Evolutionary conservation across 495 filamentous ascomycete species (phyloP), one percentile per base, ranked within the genome.

Genomic region (Emericellopsis terricola): DNA sequence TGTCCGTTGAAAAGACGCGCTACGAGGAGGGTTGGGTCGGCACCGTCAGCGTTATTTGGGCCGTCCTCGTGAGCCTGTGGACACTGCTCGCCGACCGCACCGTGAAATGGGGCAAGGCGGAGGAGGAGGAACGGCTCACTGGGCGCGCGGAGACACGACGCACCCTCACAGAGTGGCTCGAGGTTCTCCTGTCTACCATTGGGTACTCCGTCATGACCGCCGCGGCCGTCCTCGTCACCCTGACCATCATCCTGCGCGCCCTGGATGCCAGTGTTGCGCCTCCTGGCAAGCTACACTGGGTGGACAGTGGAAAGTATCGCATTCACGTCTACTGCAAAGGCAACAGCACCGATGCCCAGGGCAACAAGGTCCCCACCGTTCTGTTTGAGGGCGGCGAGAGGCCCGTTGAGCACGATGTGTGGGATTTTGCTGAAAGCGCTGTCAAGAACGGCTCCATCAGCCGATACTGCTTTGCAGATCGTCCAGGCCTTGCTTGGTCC

Each of bases 401-500:
- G 4, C 73, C 89, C 0, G 73, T 79, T n/a, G 81, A 93, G 53
- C 57, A 71, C 44, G 65, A 69, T 13, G 55, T 94, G 31, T 76
- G 79, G 53, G 70, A 73, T 19, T 78, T 91, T 54, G 71, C 71
- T 11, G 62, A 69, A 29, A 59, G 68, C 39, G 69, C 76, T 0
- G 65, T 78, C 38, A 55, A 62, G 21, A 80, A 82, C 37, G 78
- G 81, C 17, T 75, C 71, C 18, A 89, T 97, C 39, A 49, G 55
- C 31, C 75, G 86, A 29, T 97, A 89, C 55, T 97, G 89, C 60
- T 94, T 92, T 54, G 91, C 81, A 57, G 89, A 97, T 46, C 78
- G 89, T 15, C 89, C 89, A 1, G 89, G 89, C 1, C 59, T 85
- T 33, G 84, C 65, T 23, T 94, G 79, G 73, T 64, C 81, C 30